Conservation (phyloP, 2,329 filamentous ascomycete genomes). For the Salinomyces thailandicus region DNA sequence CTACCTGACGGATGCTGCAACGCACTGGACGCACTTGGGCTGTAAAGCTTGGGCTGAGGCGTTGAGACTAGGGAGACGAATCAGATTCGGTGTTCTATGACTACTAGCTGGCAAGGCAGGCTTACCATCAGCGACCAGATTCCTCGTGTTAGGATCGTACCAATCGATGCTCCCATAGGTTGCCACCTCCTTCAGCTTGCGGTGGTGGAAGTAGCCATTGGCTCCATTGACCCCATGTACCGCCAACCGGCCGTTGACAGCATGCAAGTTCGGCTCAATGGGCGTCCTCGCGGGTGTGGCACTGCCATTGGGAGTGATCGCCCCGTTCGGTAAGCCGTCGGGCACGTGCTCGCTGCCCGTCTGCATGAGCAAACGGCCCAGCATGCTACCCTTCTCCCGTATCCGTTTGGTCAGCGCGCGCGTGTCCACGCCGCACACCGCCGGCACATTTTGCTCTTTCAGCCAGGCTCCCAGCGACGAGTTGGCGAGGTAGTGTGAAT, state of each 20-base stretch:
- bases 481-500: constrained; percentile 82
- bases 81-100: constrained; percentile 20
- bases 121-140: constrained; percentile 90
- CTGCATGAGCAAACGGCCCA: constrained; percentile 76
- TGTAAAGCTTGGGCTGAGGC: constrained; percentile 74
- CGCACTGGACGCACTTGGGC: constrained; percentile 57
- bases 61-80: constrained; percentile 62
- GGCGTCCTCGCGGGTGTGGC: constrained; percentile 30
- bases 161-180: constrained; percentile 73
- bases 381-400: constrained; percentile 88
- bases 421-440: constrained; percentile 92
- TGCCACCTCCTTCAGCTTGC: constrained; percentile 23
- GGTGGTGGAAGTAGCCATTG: constrained; percentile 20
- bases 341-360: constrained; percentile 36
- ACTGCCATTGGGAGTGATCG: constrained; percentile 18
- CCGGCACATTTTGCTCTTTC: constrained; percentile 88
- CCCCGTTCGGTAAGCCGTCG: constrained; percentile 24
- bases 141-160: constrained; percentile 84
- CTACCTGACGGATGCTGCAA: constrained; percentile 84
- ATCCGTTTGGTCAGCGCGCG: constrained; percentile 89
- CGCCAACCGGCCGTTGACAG: constrained; percentile 17
- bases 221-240: constrained; percentile 26
- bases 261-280: constrained; percentile 23
- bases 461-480: constrained; percentile 92
- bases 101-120: constrained; percentile 15